These are phyloP conservation scores for Pseudonitzschia multistriata DNA, from an alignment of 108 stramenopile species.

Conservation along the genomic window DNA sequence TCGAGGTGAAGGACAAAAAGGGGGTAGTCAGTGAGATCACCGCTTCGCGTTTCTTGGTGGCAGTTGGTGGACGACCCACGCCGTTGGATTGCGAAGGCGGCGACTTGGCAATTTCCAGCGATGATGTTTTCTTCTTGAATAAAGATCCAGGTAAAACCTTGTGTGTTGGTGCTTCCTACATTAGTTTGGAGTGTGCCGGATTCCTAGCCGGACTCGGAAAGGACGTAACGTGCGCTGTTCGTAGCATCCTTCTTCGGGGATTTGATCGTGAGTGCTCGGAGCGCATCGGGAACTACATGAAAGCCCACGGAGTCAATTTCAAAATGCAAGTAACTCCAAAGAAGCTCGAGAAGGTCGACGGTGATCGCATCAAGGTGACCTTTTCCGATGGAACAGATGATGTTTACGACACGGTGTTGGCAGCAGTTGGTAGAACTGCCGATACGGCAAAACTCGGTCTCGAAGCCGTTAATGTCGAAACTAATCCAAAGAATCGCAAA, in stretches of 20 bases:
- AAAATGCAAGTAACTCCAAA: slow-evolving; percentile 69
- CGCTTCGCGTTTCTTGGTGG: slow-evolving; percentile 87
- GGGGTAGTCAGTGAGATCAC: slow-evolving; percentile 65
- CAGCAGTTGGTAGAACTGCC: slow-evolving; percentile 90
- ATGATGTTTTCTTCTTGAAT: slow-evolving; percentile 93
- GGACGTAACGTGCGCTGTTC: slow-evolving; percentile 93
- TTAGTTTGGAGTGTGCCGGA: slow-evolving; percentile 97
- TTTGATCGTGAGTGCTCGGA: slow-evolving; percentile 96
- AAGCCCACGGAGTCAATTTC: slow-evolving; percentile 84
- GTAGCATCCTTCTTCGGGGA: slow-evolving; percentile 92
- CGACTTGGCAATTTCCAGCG: slow-evolving; percentile 92
- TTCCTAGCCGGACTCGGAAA: slow-evolving; percentile 91
- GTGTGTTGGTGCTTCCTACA: slow-evolving; percentile 97
- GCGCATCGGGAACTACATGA: slow-evolving; percentile 84
- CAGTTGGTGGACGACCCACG: slow-evolving; percentile 94
- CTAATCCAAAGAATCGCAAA: slow-evolving; percentile 77
- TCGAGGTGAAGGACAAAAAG: slow-evolving; percentile 84
- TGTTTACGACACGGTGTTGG: slow-evolving; percentile 87
- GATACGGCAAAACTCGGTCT: slow-evolving; percentile 89
- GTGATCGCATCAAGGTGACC: slow-evolving; percentile 80
- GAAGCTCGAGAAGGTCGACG: slow-evolving; percentile 76
- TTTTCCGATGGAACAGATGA: slow-evolving; percentile 80
- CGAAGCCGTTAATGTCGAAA: slow-evolving; percentile 67
- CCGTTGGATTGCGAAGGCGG: slow-evolving; percentile 81
- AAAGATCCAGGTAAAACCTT: slow-evolving; percentile 91